phyloP scores from a whole-genome alignment of 257 asterid species.

The Leptodermis oblonga region DNA sequence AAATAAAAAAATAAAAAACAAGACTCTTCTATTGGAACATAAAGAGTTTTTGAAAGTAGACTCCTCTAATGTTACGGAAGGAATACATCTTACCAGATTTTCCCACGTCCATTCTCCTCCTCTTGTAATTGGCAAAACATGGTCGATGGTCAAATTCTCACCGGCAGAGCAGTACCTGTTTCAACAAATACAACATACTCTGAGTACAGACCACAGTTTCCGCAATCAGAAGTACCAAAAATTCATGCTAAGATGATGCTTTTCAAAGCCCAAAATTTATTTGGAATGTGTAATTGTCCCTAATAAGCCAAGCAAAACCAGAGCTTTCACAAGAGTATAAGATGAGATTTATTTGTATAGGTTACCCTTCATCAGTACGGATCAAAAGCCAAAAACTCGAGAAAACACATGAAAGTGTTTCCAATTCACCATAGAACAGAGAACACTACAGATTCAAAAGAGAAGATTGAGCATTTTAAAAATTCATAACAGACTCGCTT shows the following conservation, averaged over 20 bases:
- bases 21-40: not conserved
- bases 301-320: not conserved
- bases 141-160: conserved; percentile 83
- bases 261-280: not conserved
- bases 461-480: not conserved
- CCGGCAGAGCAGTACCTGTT: conserved; percentile 69
- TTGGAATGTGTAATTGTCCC: not conserved
- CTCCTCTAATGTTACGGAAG: too few relatives aligned
- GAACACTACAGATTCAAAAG: not conserved
- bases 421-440: not conserved
- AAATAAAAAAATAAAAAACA: too few relatives aligned
- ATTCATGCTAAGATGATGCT: not conserved
- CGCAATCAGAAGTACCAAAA: not conserved
- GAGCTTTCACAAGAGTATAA: not conserved
- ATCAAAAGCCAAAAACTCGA: not conserved
- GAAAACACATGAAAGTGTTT: not conserved
- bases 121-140: conserved; percentile 71
- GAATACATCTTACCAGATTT: conserved; percentile 51
- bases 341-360: not conserved
- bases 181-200: conserved; percentile 1
- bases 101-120: conserved; percentile 98
- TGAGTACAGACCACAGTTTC: not conserved
- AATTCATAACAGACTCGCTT: not conserved
- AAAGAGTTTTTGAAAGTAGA: too few relatives aligned
- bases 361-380: not conserved